These are phyloP conservation scores for Rhodomyrtus psidioides DNA, from an alignment of 441 rosid genomes.

Conservation along the genomic window DNA sequence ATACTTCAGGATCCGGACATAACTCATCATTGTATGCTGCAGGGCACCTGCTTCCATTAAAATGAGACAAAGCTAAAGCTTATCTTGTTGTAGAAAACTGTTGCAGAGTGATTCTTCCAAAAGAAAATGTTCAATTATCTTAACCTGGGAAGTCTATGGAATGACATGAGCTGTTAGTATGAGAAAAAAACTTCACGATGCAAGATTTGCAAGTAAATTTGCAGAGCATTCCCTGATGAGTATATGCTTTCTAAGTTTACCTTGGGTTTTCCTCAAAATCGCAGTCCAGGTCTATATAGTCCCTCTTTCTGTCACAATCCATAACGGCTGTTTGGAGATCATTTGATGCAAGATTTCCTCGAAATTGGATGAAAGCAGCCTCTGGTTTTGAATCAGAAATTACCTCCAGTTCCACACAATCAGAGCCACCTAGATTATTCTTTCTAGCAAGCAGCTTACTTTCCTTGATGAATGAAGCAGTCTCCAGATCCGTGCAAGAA, in stretches of 20 bases:
- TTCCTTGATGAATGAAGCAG: constrained; percentile 13
- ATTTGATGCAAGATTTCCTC: constrained; percentile 22
- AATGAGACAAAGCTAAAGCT: neutral
- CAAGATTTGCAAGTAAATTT: neutral
- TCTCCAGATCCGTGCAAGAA: constrained; percentile 18
- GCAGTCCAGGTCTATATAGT: constrained; percentile 46
- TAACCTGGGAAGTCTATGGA: neutral
- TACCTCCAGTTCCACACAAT: constrained; percentile 16
- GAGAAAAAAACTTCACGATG: neutral
- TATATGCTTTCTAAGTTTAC: constrained; percentile 32
- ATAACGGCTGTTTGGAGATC: constrained; percentile 20
- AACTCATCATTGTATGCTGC: constrained; percentile 23
- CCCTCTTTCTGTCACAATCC: constrained; percentile 23
- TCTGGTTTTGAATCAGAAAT: constrained; percentile 17
- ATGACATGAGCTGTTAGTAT: neutral
- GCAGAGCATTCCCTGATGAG: neutral
- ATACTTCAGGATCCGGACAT: constrained; percentile 49
- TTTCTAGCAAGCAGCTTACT: constrained; percentile 14
- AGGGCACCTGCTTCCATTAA: constrained; percentile 33
- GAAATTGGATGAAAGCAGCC: constrained; percentile 16
- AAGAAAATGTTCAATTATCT: neutral
- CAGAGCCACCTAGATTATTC: constrained; percentile 28
- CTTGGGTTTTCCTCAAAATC: constrained; percentile 34
- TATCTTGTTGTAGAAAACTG: neutral
- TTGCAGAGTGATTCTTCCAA: neutral